phyloP scores from a whole-genome alignment of 257 asterid genomes.

The Solanum chmielewskii region DNA sequence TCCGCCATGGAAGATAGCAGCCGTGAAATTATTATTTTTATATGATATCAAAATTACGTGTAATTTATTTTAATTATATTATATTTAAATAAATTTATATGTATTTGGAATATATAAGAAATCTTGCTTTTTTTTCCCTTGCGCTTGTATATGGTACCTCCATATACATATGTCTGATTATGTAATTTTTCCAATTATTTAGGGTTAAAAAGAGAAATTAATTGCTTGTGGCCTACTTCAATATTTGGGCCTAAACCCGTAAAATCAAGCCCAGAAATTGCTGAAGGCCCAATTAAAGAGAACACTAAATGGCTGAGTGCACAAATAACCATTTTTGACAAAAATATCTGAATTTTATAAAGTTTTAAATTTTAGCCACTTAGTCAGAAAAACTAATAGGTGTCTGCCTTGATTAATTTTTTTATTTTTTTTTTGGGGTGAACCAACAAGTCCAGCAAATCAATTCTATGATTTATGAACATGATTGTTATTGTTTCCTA shows the following conservation, averaged over 20 bases:
- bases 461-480: background rate
- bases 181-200: background rate
- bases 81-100: rapidly evolving
- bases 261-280: background rate
- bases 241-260: background rate
- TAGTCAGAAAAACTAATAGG: background rate
- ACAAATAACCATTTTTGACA: background rate
- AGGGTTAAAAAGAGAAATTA: background rate
- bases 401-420: background rate
- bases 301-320: background rate
- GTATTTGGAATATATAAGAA: rapidly evolving
- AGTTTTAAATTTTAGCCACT: background rate
- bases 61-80: no score
- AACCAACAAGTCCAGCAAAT: background rate
- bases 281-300: background rate
- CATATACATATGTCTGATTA: no score
- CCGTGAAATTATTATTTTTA: no score
- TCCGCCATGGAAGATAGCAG: background rate
- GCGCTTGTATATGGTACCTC: no score
- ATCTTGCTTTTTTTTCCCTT: no score
- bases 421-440: background rate
- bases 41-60: no score
- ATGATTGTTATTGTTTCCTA: background rate
- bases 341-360: background rate
- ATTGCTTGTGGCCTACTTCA: background rate